Conservation (phyloP, 2,329 filamentous ascomycete genomes). For the Ceratocystis cacaofunesta region DNA sequence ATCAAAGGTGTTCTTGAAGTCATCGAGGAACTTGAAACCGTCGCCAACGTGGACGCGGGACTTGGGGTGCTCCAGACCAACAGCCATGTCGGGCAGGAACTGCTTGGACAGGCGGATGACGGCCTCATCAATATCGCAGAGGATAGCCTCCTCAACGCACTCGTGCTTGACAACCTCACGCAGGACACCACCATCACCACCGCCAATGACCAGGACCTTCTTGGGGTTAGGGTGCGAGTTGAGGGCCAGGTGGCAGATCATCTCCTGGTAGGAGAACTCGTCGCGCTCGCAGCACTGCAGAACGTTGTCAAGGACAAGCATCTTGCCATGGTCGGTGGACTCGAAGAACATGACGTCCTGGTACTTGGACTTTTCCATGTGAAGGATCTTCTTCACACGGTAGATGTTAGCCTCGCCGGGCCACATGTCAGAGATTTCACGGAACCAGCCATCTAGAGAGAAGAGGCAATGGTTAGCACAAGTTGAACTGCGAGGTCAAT, state of each 20-base stretch:
- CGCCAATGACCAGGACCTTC: constrained; percentile 95
- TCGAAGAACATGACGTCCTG: constrained; percentile 99
- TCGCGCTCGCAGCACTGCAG: constrained; percentile 98
- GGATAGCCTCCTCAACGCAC: constrained; percentile 82
- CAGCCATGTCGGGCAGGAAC: constrained; percentile 87
- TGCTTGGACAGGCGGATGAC: constrained; percentile 97
- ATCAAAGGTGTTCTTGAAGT: constrained; percentile 95
- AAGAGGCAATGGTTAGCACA: constrained; percentile 10
- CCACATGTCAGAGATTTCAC: constrained; percentile 98
- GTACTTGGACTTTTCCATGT: constrained; percentile 99
- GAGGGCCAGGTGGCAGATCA: constrained; percentile 98
- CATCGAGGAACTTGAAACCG: constrained; percentile 95
- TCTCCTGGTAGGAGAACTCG: constrained; percentile 99
- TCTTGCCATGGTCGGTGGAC: constrained; percentile 90
- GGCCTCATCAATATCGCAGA: constrained; percentile 98
- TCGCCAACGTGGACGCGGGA: constrained; percentile 86
- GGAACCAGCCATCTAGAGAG: constrained; percentile 91
- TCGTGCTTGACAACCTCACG: constrained; percentile 99
- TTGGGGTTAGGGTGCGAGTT: constrained; percentile 97
- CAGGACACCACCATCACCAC: constrained; percentile 92
- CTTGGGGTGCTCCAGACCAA: constrained; percentile 87
- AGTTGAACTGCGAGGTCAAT: neutral
- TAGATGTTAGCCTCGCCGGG: constrained; percentile 98
- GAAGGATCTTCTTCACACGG: constrained; percentile 91
- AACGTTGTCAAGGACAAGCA: constrained; percentile 95